A percentile compares a stretch with the other conserved stretches of the same genome.
Conservation (phyloP, 306 rosid species). For the Mimosa bimucronata region DNA sequence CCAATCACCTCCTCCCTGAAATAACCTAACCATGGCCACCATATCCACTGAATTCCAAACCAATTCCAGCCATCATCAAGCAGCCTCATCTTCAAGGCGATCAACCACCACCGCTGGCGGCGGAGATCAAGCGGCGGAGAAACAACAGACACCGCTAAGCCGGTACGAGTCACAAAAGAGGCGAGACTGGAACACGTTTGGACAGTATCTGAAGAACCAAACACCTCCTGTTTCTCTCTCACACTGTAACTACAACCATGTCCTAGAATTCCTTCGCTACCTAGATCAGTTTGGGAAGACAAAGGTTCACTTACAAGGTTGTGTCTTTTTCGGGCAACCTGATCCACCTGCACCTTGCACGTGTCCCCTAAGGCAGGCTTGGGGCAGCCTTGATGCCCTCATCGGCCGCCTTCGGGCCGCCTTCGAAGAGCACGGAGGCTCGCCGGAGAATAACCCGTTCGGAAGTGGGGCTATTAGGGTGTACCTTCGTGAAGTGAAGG, state of each 20-base stretch:
- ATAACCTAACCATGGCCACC: slow-evolving; percentile 14
- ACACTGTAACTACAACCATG: slow-evolving; percentile 82
- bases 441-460: slow-evolving; percentile 76
- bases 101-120: slow-evolving; percentile 3
- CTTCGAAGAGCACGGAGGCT: slow-evolving; percentile 85
- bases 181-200: slow-evolving; percentile 93
- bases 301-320: slow-evolving; percentile 81
- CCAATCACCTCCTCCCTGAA: background rate
- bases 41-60: slow-evolving; percentile 56
- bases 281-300: slow-evolving; percentile 93
- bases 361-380: slow-evolving; percentile 86
- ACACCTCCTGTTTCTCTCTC: slow-evolving; percentile 68
- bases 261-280: slow-evolving; percentile 84
- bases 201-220: slow-evolving; percentile 77
- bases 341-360: slow-evolving; percentile 94
- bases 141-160: slow-evolving; percentile 54
- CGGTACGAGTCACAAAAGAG: slow-evolving; percentile 86
- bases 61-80: slow-evolving; percentile 53
- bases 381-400: slow-evolving; percentile 95
- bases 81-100: slow-evolving; percentile 43
- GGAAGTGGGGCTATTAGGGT: slow-evolving; percentile 82
- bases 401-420: slow-evolving; percentile 91
- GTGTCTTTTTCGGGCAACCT: slow-evolving; percentile 87
- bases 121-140: slow-evolving; percentile 38
- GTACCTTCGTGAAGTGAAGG: slow-evolving; percentile 84